phyloP scores from a whole-genome alignment of 2,329 filamentous ascomycete species.

The Alternaria alternata region DNA sequence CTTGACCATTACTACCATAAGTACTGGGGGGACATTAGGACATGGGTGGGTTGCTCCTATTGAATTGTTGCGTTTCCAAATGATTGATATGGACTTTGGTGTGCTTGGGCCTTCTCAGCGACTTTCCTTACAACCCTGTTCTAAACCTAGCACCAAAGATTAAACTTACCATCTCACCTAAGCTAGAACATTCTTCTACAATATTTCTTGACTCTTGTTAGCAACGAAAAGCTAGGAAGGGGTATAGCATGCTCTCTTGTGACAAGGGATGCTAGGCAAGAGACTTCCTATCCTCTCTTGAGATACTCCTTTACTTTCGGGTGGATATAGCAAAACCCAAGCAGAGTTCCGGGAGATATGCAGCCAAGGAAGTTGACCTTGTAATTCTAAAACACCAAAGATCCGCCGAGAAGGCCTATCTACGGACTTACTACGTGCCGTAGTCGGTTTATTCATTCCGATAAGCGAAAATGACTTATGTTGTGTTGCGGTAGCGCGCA shows the following conservation, averaged over 20 bases:
- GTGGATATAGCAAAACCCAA: not conserved
- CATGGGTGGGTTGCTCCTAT: not conserved
- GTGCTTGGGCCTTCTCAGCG: not conserved
- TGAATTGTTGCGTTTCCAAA: not conserved
- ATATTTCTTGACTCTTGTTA: not conserved
- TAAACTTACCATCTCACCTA: not conserved
- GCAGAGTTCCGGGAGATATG: not conserved
- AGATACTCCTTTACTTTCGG: not conserved
- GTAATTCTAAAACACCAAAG: not conserved
- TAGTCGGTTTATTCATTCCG: too few relatives aligned
- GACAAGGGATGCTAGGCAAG: not conserved
- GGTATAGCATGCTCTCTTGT: not conserved
- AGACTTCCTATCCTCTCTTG: not conserved
- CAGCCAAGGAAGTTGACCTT: not conserved
- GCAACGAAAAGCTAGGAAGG: not conserved
- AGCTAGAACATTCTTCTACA: not conserved
- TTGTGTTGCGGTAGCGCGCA: not conserved
- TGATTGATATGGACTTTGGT: not conserved
- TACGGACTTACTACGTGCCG: not conserved
- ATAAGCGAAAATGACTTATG: not conserved
- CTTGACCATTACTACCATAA: not conserved
- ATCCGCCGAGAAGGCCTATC: not conserved
- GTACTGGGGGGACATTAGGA: not conserved
- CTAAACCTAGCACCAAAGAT: not conserved
- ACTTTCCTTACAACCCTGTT: not conserved